Percentiles rank a stretch among this genome's conserved stretches.
Evolutionary conservation across 2,329 filamentous ascomycete species (phyloP).

Genomic region (Phaeomoniella chlamydospora): DNA sequence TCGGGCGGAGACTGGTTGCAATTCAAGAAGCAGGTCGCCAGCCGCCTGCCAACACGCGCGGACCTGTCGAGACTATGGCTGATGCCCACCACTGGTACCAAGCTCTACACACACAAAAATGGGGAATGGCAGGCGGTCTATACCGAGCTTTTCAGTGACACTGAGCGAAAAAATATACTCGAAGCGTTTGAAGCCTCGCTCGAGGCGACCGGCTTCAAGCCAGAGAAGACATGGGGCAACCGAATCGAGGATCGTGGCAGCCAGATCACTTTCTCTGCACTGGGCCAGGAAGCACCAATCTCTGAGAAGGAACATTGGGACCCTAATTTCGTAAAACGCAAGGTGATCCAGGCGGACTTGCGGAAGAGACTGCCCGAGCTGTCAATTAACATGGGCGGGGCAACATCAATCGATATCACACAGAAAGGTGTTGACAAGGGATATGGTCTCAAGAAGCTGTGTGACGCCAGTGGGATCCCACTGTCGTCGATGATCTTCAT

Average conservation of each 20-base stretch:
- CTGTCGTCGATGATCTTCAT: slow-evolving; percentile 25
- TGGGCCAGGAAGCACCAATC: slow-evolving; percentile 24
- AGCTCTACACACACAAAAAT: slow-evolving; percentile 21
- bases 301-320: slow-evolving; percentile 22
- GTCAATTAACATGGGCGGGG: slow-evolving; percentile 26
- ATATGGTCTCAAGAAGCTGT: slow-evolving; percentile 10
- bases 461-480: slow-evolving; percentile 16
- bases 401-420: slow-evolving; percentile 26
- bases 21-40: slow-evolving; percentile 25
- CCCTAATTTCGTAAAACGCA: slow-evolving; percentile 24
- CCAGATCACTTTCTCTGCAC: slow-evolving; percentile 27
- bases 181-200: slow-evolving; percentile 20
- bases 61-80: slow-evolving; percentile 24
- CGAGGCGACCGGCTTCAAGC: slow-evolving; percentile 21
- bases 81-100: slow-evolving; percentile 28
- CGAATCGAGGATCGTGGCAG: slow-evolving; percentile 26
- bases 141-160: slow-evolving; percentile 23
- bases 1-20: slow-evolving; percentile 28
- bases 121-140: slow-evolving; percentile 18
- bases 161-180: slow-evolving; percentile 16
- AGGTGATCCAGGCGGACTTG: slow-evolving; percentile 22
- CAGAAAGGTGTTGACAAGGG: slow-evolving; percentile 24
- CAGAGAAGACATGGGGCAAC: slow-evolving; percentile 23
- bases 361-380: slow-evolving; percentile 19
- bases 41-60: slow-evolving; percentile 19